Percentiles rank a stretch among this genome's conserved stretches.
phyloP scores from a whole-genome alignment of 768 basidiomycete species.

The Rhizopogon vinicolor region DNA sequence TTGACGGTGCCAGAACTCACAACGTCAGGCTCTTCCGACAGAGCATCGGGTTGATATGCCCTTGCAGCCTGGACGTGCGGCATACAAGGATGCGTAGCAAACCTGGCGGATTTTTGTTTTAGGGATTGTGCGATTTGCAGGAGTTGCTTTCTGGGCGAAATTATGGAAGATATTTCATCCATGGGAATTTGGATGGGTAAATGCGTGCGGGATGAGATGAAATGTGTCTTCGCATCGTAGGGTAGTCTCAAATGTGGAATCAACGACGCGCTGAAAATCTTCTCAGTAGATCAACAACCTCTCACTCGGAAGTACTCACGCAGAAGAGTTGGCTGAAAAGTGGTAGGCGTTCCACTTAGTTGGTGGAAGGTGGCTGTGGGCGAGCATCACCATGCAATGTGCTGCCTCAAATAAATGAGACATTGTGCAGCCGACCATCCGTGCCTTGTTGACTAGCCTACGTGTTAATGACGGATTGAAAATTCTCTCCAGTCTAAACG shows the following conservation, averaged over 20 bases:
- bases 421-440: slow-evolving; percentile 8
- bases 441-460: slow-evolving; percentile 8
- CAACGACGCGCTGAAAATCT: background rate
- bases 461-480: slow-evolving; percentile 6
- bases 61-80: background rate
- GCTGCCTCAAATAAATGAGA: slow-evolving; percentile 18
- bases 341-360: background rate
- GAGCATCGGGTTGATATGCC: background rate
- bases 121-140: background rate
- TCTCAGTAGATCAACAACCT: background rate
- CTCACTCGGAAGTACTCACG: background rate
- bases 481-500: slow-evolving; percentile 2
- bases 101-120: background rate
- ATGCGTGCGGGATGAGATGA: background rate
- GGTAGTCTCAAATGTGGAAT: background rate
- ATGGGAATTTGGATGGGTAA: background rate
- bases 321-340: background rate
- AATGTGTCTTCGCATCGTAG: background rate
- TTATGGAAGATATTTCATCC: background rate
- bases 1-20: background rate
- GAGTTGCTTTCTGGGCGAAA: background rate
- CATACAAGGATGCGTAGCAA: background rate
- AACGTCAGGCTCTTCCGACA: background rate
- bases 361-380: background rate
- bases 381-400: slow-evolving; percentile 14